Evolutionary conservation across 148 eudicot species (phyloP), one percentile per base, ranked within the genome.

Genomic region (Diospyros lotus): DNA sequence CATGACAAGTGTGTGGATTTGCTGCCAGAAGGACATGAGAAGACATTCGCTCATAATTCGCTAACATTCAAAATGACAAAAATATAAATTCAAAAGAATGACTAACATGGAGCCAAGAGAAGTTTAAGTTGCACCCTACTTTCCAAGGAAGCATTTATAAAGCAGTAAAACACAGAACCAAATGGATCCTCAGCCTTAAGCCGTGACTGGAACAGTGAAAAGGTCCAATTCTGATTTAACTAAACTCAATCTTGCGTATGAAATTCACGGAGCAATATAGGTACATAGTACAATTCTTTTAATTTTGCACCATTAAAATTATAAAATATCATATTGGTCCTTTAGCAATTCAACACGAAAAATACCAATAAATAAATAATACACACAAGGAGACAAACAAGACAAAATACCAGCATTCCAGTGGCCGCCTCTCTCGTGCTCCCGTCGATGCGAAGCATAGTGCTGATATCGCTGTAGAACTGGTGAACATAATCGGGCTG

Each of bases 361-460:
- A 12, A 61, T 42, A 17, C 10, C 6, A 10, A 58, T 10, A 43
- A 11, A 62, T 6, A 63, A 7, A 8, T 7, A 59, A 28, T 5
- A 58, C 5, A 18, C 48, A 50, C 4, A 59, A 14, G 12, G 2
- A 67, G 9, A 74, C 10, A 71, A 9, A 41, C 50, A 43, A 60
- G 74, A 71, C 42, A 50, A 46, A 14, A 58, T 74, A 90, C 98
- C 97, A 90, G 86, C 98, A 92, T 89, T 75, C 92, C 82, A 62
- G 88, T 63, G 15, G 95, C 98, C 11, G 93, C 73, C 68, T 92
- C 96, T 73, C 92, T 76, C 4, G 51, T 61, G 68, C 75, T 90
- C 11, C 97, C 96, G 71, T 94, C 91, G 59, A 90, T 83, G 10
- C 97, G 96, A 75, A 94, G 82, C 93, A 92, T 86, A 59, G 97